Evolutionary conservation across 495 filamentous ascomycete species (phyloP), one percentile per base, ranked within the genome.

Genomic region (Penicillium goetzii): DNA sequence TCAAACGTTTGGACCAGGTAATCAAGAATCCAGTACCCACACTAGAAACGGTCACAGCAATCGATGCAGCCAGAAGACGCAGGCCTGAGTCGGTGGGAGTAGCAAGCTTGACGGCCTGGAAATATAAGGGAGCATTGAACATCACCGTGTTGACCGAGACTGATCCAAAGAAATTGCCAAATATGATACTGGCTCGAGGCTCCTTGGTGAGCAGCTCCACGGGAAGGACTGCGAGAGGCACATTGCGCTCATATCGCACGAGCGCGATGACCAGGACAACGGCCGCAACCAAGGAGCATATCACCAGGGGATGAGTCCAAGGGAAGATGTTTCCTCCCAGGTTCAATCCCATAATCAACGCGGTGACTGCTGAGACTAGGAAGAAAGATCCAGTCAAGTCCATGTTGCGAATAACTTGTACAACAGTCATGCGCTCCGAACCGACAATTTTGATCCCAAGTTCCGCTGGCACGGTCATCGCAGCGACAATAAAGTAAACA

Each of bases 111-210:
- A 92, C 90, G 32, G 87, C 89, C 73, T 92, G 90, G 76, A 93
- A 94, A 78, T 88, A 94, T 23, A 94, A 77, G 0, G 90, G 90
- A 54, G 88, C 84, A 70, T 94, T 93, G 76, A 93, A 94, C 50
- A 90, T 72, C 66, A 91, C 84, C 19, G 88, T 86, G 71, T 90
- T 89, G 59, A 87, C 68, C 4, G 88, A 80, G 26, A 91, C 78
- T 17, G 83, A 74, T 2, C 81, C 84, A 63, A 92, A 86, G 73
- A 86, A 86, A 72, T 90, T 92, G 36, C 84, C 83, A 64, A 91
- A 85, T 52, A 92, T 83, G n/a, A 92, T 78, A 61, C 85, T 86
- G 19, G 83, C 85, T 10, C 86, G 82, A 6, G 91, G 89, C 4
- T 83, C 74, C 32, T 82, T 78, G 19, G 76, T 76, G 4, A 94